These are phyloP conservation scores for Talaromyces sp. DNA, from an alignment of 2,329 filamentous ascomycete genomes.

Conservation along the genomic window DNA sequence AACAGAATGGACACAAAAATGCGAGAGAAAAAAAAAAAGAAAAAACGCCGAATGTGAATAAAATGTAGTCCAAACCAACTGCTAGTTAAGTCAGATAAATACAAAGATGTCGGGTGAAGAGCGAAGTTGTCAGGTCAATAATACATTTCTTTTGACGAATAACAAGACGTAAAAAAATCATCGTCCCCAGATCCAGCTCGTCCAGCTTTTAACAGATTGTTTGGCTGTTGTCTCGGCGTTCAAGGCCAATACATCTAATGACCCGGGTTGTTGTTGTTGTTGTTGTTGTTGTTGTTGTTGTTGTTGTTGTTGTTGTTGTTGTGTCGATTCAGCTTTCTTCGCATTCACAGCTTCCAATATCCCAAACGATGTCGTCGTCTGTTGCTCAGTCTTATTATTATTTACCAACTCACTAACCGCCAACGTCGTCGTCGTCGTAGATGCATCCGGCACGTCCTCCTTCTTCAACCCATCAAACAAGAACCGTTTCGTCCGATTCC, in stretches of 20 bases:
- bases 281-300: background rate
- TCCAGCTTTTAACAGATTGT: constrained; percentile 35
- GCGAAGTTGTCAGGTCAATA: constrained; percentile 5
- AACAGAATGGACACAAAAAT: no score
- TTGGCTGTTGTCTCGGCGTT: constrained; percentile 34
- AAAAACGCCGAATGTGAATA: constrained; percentile 12
- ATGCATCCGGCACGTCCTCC: constrained; percentile 23
- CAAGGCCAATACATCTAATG: constrained; percentile 32
- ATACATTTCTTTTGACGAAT: constrained; percentile 1
- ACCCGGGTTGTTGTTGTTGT: constrained; percentile 18
- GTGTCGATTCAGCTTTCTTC: constrained; percentile 23
- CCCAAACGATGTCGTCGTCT: constrained; percentile 18
- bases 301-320: background rate
- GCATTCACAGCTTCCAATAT: constrained; percentile 34
- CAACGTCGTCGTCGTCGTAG: background rate
- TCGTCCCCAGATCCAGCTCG: constrained; percentile 36
- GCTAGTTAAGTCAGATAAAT: background rate
- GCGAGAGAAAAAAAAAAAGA: background rate
- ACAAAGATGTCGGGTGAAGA: background rate
- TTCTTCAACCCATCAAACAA: constrained; percentile 36
- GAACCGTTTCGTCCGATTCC: constrained; percentile 35
- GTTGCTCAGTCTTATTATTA: constrained; percentile 9
- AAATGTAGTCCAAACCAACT: background rate
- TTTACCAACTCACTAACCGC: constrained; percentile 6
- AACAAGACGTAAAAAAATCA: constrained; percentile 13